A percentile compares a stretch with the other conserved stretches of the same genome.
phyloP scores from a whole-genome alignment of 2,329 filamentous ascomycete species.

The Stachybotrys chlorohalonatus region DNA sequence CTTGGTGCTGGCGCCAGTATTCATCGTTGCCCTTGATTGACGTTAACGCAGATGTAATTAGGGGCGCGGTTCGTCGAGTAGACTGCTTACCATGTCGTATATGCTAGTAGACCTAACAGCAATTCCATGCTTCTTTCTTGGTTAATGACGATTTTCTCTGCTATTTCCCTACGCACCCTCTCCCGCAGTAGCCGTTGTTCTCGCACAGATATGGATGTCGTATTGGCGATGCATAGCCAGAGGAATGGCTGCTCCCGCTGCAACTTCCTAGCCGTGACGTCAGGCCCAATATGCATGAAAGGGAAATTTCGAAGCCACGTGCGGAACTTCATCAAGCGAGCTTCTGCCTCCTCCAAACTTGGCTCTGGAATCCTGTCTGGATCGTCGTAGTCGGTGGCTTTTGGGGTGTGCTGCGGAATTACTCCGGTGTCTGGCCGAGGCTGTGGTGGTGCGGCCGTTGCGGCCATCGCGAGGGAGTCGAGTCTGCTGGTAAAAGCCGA shows the following conservation, averaged over 20 bases:
- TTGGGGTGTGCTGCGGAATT: slow-evolving; percentile 2
- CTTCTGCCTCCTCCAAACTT: slow-evolving; percentile 26
- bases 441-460: slow-evolving; percentile 19
- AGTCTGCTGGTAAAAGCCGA: slow-evolving; percentile 17
- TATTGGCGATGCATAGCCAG: slow-evolving; percentile 38
- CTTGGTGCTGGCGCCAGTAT: slow-evolving; percentile 23
- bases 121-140: slow-evolving; percentile 43
- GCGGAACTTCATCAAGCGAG: slow-evolving; percentile 30
- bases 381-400: slow-evolving; percentile 8
- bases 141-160: slow-evolving; percentile 35
- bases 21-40: slow-evolving; percentile 26
- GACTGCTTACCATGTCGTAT: slow-evolving; percentile 32
- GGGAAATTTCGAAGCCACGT: slow-evolving; percentile 33
- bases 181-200: slow-evolving; percentile 30
- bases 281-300: slow-evolving; percentile 29
- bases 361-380: slow-evolving; percentile 16
- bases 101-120: slow-evolving; percentile 38
- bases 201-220: slow-evolving; percentile 31
- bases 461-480: slow-evolving; percentile 27
- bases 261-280: slow-evolving; percentile 28
- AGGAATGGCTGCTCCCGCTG: slow-evolving; percentile 34
- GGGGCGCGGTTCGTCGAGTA: neutral
- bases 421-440: slow-evolving; percentile 1
- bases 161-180: slow-evolving; percentile 32
- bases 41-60: neutral